phyloP scores from a whole-genome alignment of 352 stramenopile species.

The Hyaloperonospora brassicae region DNA sequence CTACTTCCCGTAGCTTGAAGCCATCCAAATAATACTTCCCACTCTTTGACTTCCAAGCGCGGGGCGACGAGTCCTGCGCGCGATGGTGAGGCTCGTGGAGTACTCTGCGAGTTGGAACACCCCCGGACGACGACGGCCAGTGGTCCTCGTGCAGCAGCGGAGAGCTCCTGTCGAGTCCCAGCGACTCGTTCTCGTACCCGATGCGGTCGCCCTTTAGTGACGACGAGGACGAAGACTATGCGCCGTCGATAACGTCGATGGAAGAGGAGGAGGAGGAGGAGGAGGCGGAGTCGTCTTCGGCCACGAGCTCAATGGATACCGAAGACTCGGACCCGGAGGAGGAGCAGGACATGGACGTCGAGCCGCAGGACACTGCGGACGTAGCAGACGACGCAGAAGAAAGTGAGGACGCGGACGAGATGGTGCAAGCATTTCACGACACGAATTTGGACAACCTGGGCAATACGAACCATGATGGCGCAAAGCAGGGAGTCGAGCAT shows the following conservation, averaged over 20 bases:
- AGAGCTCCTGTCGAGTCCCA: conserved; percentile 21
- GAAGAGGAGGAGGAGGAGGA: background rate
- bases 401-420: background rate
- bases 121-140: conserved; percentile 13
- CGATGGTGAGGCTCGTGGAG: conserved; percentile 37
- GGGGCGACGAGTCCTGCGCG: background rate
- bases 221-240: conserved; percentile 27
- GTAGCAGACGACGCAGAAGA: conserved; percentile 5
- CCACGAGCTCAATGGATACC: conserved; percentile 19
- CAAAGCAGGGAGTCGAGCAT: no score
- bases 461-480: background rate
- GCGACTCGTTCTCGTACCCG: conserved; percentile 23
- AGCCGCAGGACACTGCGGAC: no score
- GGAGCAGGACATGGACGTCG: conserved; percentile 1
- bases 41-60: no score
- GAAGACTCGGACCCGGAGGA: conserved; percentile 21
- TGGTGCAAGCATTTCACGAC: background rate
- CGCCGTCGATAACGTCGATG: conserved; percentile 18
- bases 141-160: conserved; percentile 24
- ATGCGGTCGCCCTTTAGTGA: conserved; percentile 19
- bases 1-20: no score
- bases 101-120: conserved; percentile 49
- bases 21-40: no score
- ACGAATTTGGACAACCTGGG: conserved; percentile 2
- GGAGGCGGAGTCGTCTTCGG: background rate